These are phyloP conservation scores for Mycena rosella DNA, from an alignment of 768 basidiomycete species.

Conservation along the genomic window DNA sequence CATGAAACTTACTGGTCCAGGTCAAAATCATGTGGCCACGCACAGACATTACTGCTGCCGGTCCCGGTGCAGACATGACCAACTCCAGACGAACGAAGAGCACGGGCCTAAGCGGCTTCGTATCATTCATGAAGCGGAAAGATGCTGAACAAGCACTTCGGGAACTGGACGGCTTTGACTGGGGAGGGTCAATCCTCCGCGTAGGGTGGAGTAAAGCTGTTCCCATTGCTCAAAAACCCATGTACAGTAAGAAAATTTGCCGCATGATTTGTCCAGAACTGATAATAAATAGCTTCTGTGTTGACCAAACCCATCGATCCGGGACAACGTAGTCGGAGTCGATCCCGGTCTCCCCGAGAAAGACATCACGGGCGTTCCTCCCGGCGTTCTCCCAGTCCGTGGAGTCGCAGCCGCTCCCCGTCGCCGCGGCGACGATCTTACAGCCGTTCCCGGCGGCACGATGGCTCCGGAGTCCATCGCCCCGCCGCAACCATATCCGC, in stretches of 20 bases:
- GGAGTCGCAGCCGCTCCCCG: slow-evolving; percentile 57
- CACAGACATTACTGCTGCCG: slow-evolving; percentile 72
- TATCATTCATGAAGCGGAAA: slow-evolving; percentile 94
- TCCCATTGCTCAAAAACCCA: slow-evolving; percentile 80
- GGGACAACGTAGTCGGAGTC: slow-evolving; percentile 54
- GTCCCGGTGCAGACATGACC: slow-evolving; percentile 84
- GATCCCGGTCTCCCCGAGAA: slow-evolving; percentile 47
- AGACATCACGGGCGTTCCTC: slow-evolving; percentile 54
- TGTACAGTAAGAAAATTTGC: slow-evolving; percentile 72
- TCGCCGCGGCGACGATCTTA: slow-evolving; percentile 56
- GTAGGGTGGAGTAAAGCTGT: slow-evolving; percentile 99
- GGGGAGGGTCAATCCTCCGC: slow-evolving; percentile 89
- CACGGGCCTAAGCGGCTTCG: slow-evolving; percentile 92
- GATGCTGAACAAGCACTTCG: slow-evolving; percentile 92
- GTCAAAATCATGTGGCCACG: slow-evolving; percentile 99
- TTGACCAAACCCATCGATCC: slow-evolving; percentile 33
- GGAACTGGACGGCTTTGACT: slow-evolving; percentile 93
- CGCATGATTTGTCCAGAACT: not conserved
- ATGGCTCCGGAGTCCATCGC: slow-evolving; percentile 66
- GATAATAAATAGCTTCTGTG: slow-evolving; percentile 26
- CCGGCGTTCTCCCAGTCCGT: slow-evolving; percentile 63
- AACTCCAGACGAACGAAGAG: slow-evolving; percentile 76
- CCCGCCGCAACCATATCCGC: slow-evolving; percentile 53
- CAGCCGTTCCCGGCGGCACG: slow-evolving; percentile 63
- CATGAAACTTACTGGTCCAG: slow-evolving; percentile 52